Evolutionary conservation across 1,284 basidiomycete species (phyloP).

Genomic region (Ceratobasidium sp.): DNA sequence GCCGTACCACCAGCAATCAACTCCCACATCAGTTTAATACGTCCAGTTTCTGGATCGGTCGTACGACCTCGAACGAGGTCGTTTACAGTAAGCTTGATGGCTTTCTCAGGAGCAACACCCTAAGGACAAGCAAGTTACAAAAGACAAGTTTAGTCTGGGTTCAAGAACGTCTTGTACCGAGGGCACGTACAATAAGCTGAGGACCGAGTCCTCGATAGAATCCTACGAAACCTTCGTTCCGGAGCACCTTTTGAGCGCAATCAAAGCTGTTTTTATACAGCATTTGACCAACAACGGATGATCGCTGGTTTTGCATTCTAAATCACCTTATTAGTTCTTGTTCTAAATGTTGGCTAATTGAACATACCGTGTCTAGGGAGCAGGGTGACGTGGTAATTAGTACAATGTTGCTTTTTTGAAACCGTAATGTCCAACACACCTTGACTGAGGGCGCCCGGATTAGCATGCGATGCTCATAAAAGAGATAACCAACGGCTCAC

Average conservation of each 20-base stretch:
- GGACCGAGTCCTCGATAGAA: constrained; percentile 98
- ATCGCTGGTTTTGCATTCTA: constrained; percentile 96
- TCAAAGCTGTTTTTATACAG: constrained; percentile 95
- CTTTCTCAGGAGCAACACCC: constrained; percentile 99
- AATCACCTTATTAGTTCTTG: background rate
- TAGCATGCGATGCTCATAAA: background rate
- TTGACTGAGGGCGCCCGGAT: constrained; percentile 62
- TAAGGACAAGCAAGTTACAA: constrained; percentile 51
- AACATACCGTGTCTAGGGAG: constrained; percentile 69
- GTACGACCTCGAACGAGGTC: constrained; percentile 86
- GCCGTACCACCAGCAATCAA: constrained; percentile 91
- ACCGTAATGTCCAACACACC: constrained; percentile 58
- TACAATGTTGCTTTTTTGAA: background rate
- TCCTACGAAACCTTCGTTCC: constrained; percentile 92
- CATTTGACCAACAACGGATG: constrained; percentile 92
- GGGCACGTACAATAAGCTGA: constrained; percentile 81
- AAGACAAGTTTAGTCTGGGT: background rate
- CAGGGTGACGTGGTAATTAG: background rate
- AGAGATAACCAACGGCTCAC: constrained; percentile 60
- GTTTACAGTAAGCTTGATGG: constrained; percentile 96
- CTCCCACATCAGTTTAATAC: constrained; percentile 89
- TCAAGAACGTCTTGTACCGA: background rate
- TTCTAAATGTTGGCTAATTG: background rate
- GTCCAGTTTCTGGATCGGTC: constrained; percentile 94
- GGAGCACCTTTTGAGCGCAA: constrained; percentile 93